A percentile compares a stretch with the other conserved stretches of the same genome.
These are phyloP conservation scores for Lepiota brunneoincarnata DNA, from an alignment of 768 basidiomycete species.

Conservation along the genomic window DNA sequence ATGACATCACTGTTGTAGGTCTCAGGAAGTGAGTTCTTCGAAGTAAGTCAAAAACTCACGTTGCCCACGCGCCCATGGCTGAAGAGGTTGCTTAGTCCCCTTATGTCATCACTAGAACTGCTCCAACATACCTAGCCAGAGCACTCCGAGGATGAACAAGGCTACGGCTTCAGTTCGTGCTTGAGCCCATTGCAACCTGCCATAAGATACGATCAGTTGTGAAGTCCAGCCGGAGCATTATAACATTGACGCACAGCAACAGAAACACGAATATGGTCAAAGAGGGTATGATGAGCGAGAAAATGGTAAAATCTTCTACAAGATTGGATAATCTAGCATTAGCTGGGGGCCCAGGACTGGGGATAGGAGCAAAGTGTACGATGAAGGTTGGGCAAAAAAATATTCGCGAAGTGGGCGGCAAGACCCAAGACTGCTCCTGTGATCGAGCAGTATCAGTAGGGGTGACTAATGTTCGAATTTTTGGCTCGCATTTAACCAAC, in stretches of 20 bases:
- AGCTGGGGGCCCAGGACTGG: background rate
- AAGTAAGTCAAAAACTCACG: slow-evolving; percentile 38
- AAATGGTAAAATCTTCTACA: slow-evolving; percentile 69
- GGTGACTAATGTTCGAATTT: background rate
- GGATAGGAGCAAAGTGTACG: slow-evolving; percentile 39
- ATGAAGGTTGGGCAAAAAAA: slow-evolving; percentile 65
- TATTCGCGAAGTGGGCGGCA: slow-evolving; percentile 59
- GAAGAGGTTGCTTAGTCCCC: slow-evolving; percentile 10
- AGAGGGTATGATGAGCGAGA: slow-evolving; percentile 62
- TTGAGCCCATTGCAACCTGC: slow-evolving; percentile 67
- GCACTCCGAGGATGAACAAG: slow-evolving; percentile 51
- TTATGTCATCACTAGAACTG: background rate
- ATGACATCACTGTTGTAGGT: slow-evolving; percentile 58
- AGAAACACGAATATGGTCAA: slow-evolving; percentile 63
- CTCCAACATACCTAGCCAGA: slow-evolving; percentile 67
- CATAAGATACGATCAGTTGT: background rate
- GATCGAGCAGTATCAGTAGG: background rate
- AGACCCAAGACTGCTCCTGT: slow-evolving; percentile 65
- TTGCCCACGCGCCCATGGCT: slow-evolving; percentile 78
- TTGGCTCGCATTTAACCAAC: slow-evolving; percentile 21
- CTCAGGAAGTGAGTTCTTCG: background rate
- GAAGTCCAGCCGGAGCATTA: background rate
- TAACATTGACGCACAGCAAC: slow-evolving; percentile 42
- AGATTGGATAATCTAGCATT: background rate
- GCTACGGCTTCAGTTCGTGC: slow-evolving; percentile 58